These are phyloP conservation scores for Saccharomyces eubayanus DNA, from an alignment of 805 yeast species.

Conservation along the genomic window DNA sequence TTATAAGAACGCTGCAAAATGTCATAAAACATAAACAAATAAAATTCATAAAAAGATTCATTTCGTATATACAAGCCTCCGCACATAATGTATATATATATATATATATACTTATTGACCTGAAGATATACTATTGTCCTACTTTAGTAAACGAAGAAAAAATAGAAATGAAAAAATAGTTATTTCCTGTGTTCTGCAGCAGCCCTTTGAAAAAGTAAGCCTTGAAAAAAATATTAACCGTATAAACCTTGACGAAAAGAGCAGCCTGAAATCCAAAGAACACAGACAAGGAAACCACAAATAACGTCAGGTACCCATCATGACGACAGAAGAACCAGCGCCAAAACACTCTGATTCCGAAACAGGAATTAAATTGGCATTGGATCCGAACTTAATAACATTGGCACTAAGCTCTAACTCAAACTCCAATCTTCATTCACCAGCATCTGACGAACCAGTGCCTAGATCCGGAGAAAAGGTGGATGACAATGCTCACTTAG, in stretches of 20 bases:
- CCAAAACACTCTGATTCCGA: not conserved
- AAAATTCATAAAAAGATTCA: not conserved
- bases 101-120: not conserved
- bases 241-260: no score
- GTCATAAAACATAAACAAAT: not conserved
- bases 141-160: not conserved
- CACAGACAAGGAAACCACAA: not conserved
- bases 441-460: not conserved
- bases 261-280: not conserved
- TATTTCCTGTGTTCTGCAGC: not conserved
- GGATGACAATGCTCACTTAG: not conserved
- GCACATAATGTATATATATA: not conserved
- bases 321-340: not conserved
- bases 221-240: no score
- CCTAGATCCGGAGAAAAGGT: constrained; percentile 1
- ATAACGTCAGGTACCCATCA: not conserved
- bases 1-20: constrained; percentile 6
- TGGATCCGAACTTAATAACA: constrained; percentile 29
- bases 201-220: not conserved
- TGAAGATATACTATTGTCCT: not conserved
- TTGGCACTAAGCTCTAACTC: constrained; percentile 10
- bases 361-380: constrained; percentile 23
- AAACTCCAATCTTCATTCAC: not conserved
- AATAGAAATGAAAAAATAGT: not conserved
- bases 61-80: not conserved